A percentile compares a stretch with the other conserved stretches of the same genome.
These are phyloP conservation scores for Fonsecaea monophora DNA, from an alignment of 2,329 filamentous ascomycete species.

Conservation along the genomic window DNA sequence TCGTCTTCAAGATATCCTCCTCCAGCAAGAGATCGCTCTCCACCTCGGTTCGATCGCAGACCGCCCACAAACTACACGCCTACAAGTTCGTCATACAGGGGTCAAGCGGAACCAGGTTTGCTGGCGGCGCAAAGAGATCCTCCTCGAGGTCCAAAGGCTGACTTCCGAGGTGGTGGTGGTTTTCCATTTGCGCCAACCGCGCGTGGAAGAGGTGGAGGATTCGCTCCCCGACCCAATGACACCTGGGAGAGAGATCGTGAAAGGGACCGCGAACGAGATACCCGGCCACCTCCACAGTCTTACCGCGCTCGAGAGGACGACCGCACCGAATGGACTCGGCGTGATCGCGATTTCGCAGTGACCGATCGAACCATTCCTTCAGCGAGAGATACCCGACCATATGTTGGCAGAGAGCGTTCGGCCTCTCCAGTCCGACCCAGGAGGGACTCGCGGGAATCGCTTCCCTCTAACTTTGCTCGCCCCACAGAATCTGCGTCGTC, in stretches of 20 bases:
- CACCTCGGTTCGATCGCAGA: constrained; percentile 73
- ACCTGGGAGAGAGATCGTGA: constrained; percentile 34
- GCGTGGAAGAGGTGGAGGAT: constrained; percentile 63
- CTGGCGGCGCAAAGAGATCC: constrained; percentile 69
- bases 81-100: constrained; percentile 59
- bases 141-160: constrained; percentile 81
- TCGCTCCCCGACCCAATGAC: constrained; percentile 64
- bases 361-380: constrained; percentile 44
- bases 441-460: constrained; percentile 53
- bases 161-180: constrained; percentile 62
- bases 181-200: constrained; percentile 39
- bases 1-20: constrained; percentile 55
- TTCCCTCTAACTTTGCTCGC: constrained; percentile 48
- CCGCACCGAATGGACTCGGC: constrained; percentile 54
- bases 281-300: constrained; percentile 46
- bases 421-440: constrained; percentile 53
- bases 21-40: constrained; percentile 71
- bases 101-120: constrained; percentile 66
- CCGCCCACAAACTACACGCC: constrained; percentile 67
- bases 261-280: constrained; percentile 53
- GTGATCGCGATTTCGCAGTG: constrained; percentile 55
- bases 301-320: constrained; percentile 47
- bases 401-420: constrained; percentile 55
- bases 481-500: constrained; percentile 48
- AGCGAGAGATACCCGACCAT: constrained; percentile 50